Evolutionary conservation across 2,329 filamentous ascomycete species (phyloP).

Genomic region (Exutisphaerella laricina): DNA sequence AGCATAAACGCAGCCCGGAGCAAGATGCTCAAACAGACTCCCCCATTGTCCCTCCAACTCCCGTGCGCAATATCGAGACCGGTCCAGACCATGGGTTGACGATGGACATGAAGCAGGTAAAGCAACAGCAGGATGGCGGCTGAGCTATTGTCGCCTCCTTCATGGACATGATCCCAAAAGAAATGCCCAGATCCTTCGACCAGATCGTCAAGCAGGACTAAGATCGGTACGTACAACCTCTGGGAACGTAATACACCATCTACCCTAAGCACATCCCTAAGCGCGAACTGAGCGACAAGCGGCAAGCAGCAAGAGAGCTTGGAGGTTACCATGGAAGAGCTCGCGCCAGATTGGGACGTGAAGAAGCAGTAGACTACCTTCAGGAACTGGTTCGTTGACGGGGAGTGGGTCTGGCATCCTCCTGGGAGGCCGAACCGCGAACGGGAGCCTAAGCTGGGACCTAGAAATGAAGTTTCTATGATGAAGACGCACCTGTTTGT

Average conservation of each 20-base stretch:
- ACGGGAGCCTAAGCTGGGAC: neutral
- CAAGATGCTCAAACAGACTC: too few relatives aligned
- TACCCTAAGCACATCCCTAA: constrained; percentile 6
- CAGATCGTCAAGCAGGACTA: constrained; percentile 3
- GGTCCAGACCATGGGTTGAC: constrained; percentile 1
- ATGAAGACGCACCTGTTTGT: neutral
- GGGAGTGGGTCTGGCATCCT: constrained; percentile 3
- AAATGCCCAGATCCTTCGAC: constrained; percentile 5
- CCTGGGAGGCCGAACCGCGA: neutral
- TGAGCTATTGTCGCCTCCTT: neutral
- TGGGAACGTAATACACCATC: constrained; percentile 4
- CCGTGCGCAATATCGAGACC: too few relatives aligned
- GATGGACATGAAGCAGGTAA: constrained; percentile 3
- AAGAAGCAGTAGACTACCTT: neutral
- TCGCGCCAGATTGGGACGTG: neutral
- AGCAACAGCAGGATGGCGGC: constrained; percentile 7
- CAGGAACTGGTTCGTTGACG: neutral
- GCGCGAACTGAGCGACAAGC: neutral
- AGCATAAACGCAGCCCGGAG: too few relatives aligned
- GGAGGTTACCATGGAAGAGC: neutral
- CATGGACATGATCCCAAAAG: constrained; percentile 3
- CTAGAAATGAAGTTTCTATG: too few relatives aligned
- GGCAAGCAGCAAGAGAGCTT: neutral
- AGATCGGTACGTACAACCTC: constrained; percentile 1
- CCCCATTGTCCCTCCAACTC: too few relatives aligned